Base-by-base conservation (phyloP, 2,329 filamentous ascomycete genomes). In the Neopestalotiopsis sp. region DNA sequence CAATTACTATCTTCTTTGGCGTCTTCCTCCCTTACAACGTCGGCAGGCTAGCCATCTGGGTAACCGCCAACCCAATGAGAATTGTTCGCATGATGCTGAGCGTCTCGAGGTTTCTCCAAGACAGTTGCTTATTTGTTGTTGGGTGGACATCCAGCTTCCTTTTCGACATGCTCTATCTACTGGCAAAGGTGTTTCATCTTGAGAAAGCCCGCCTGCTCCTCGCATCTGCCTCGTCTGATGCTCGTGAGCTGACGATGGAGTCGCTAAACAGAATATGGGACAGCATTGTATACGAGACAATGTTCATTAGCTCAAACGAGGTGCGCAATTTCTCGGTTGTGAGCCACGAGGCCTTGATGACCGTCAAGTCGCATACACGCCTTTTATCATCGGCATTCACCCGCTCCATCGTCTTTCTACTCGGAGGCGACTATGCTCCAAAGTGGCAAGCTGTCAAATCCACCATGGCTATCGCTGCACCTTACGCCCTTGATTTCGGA, bases 11-110 rank as follows among this genome's bases (percentile, higher is more conserved):
- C 57, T 91, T 94, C 66, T 84, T 92, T 69, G 95, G 94, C 65
- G 90, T 98, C 59, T 97, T 96, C 83, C 82, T 97, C 65, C 96
- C 96, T 0, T 99, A 98, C 81, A 92, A 98, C 67, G 91, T 94
- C 76, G 96, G 96, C 14, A 95, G 97, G 72, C 84, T 97, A 32
- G 90, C 93, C 4, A 86, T 98, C 58, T 91, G 95, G 77, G 84
- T 95, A 64, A 79, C 95, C 30, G 94, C 93, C 13, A 94, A 94
- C 73, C 95, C 95, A 2, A 83, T 94, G 78, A 87, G 94, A 14
- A 90, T 95, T 4, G 83, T 97, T 28, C 89, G 90, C 62, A 85
- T 94, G 56, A 77, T 94, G 10, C 93, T 95, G 58, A 88, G 90
- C 67, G 79, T 91, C 56, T 92, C 92, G n/a, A 94, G 94, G 75